phyloP scores from a whole-genome alignment of 805 yeast species.

The Brettanomyces anomalus region DNA sequence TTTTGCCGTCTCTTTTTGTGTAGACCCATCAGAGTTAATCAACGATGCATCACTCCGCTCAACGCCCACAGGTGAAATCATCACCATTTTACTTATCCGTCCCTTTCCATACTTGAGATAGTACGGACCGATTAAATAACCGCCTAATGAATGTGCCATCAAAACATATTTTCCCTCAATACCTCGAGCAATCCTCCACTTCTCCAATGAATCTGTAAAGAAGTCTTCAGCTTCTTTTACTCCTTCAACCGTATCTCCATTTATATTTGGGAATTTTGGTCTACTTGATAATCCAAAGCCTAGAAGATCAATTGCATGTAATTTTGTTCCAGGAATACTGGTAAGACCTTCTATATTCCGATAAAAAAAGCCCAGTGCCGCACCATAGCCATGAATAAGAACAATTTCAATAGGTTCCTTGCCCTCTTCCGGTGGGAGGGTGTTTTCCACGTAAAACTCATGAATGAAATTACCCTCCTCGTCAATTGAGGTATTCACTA shows the following conservation, averaged over 20 bases:
- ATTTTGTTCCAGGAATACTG: conserved; percentile 40
- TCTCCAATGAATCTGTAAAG: conserved; percentile 50
- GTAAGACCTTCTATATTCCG: conserved; percentile 52
- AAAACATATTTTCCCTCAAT: conserved; percentile 42
- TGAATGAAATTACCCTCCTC: conserved; percentile 44
- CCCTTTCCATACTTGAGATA: conserved; percentile 46
- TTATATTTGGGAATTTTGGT: conserved; percentile 29
- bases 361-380: conserved; percentile 75
- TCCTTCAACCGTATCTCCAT: conserved; percentile 27
- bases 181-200: conserved; percentile 47
- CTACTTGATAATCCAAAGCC: conserved; percentile 67
- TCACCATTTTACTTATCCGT: conserved; percentile 41
- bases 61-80: conserved; percentile 73
- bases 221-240: conserved; percentile 44
- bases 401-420: conserved; percentile 34
- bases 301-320: conserved; percentile 64
- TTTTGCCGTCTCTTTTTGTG: conserved; percentile 1
- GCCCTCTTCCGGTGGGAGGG: conserved; percentile 16
- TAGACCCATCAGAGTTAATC: conserved; percentile 2
- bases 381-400: conserved; percentile 87
- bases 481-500: conserved; percentile 48
- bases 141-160: conserved; percentile 79
- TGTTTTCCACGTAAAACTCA: conserved; percentile 54
- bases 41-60: conserved; percentile 52
- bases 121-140: conserved; percentile 61